These are phyloP conservation scores for Aspergillus unguis DNA, from an alignment of 2,329 filamentous ascomycete genomes.

Conservation along the genomic window DNA sequence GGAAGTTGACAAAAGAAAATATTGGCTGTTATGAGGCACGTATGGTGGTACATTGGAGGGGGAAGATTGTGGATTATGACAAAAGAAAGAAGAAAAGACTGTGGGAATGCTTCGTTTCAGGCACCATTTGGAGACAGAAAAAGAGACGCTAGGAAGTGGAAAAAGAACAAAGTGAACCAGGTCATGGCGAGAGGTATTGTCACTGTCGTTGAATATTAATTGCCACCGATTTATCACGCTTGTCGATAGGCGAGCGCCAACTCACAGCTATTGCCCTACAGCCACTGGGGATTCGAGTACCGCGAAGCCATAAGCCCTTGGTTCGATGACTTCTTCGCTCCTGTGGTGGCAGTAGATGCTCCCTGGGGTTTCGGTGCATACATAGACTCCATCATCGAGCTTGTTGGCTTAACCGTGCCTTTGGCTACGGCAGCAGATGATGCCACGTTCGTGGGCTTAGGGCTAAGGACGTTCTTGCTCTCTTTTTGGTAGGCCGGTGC, in stretches of 20 bases:
- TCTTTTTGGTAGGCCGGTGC: neutral
- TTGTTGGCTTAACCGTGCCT: neutral
- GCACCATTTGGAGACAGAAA: too few relatives aligned
- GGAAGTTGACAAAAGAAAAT: too few relatives aligned
- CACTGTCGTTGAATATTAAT: neutral
- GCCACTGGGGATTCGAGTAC: constrained; percentile 7
- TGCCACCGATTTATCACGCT: neutral
- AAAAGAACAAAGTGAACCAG: too few relatives aligned
- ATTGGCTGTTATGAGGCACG: too few relatives aligned
- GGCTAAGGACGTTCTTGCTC: neutral
- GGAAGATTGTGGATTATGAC: too few relatives aligned
- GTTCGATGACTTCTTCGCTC: too few relatives aligned
- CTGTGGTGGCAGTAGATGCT: too few relatives aligned
- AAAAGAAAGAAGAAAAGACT: too few relatives aligned
- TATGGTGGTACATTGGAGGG: too few relatives aligned
- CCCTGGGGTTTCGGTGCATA: constrained; percentile 12
- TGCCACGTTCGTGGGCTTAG: neutral
- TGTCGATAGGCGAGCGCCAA: neutral
- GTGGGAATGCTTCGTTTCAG: too few relatives aligned
- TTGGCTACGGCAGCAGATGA: neutral
- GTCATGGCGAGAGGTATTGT: too few relatives aligned
- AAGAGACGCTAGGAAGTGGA: too few relatives aligned
- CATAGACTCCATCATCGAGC: constrained; percentile 16
- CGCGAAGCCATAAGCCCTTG: constrained; percentile 14
- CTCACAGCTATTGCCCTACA: neutral